phyloP scores from a whole-genome alignment of 2,329 filamentous ascomycete species.

The Acrocalymma vagum region DNA sequence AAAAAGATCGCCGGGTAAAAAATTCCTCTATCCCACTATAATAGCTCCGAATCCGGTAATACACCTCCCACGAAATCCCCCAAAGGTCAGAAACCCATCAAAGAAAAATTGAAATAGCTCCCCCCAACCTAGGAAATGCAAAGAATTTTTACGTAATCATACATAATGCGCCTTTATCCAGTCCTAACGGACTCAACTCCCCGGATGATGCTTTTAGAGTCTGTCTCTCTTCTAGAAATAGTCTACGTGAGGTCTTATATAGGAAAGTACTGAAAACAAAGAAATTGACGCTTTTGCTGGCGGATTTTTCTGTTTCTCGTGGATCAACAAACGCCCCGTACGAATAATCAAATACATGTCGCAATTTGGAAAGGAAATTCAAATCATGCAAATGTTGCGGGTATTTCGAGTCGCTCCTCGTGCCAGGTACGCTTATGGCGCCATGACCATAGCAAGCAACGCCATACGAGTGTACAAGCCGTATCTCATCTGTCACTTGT shows the following conservation, averaged over 20 bases:
- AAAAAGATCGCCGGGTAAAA: too few relatives aligned
- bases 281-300: slow-evolving; percentile 3
- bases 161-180: slow-evolving; percentile 20
- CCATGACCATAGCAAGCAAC: slow-evolving; percentile 91
- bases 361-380: neutral
- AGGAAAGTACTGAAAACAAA: slow-evolving; percentile 8
- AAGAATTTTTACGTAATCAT: slow-evolving; percentile 28
- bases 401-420: neutral
- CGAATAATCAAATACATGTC: slow-evolving; percentile 6
- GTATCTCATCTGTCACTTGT: slow-evolving; percentile 83
- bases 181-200: slow-evolving; percentile 7
- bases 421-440: slow-evolving; percentile 44
- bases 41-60: slow-evolving; percentile 15
- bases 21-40: too few relatives aligned
- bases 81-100: slow-evolving; percentile 12
- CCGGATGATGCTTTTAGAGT: slow-evolving; percentile 24
- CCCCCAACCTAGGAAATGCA: slow-evolving; percentile 26
- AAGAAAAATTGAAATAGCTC: slow-evolving; percentile 35
- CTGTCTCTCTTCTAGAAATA: slow-evolving; percentile 8
- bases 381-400: neutral
- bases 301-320: slow-evolving; percentile 9
- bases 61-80: slow-evolving; percentile 38
- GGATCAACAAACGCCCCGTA: slow-evolving; percentile 13
- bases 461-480: slow-evolving; percentile 99
- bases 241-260: too few relatives aligned